Conservation (phyloP, 1,284 basidiomycete species). For the Trametes versicolor region DNA sequence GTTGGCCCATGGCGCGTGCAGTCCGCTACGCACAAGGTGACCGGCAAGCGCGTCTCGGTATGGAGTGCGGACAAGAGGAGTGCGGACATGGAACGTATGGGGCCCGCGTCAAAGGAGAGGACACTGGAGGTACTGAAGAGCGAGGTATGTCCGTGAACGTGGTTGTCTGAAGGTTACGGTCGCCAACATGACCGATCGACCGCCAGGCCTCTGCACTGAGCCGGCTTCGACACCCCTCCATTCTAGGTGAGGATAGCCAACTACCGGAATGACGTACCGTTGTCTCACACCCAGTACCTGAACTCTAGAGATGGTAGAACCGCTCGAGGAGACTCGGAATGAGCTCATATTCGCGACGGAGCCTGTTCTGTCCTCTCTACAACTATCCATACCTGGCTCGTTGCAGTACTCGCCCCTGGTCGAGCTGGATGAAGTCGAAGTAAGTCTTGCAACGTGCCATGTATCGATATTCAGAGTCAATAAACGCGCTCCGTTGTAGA, state of each 20-base stretch:
- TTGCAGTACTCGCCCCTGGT: conserved; percentile 64
- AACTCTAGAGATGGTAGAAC: conserved; percentile 91
- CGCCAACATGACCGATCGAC: conserved; percentile 22
- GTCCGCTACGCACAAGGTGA: conserved; percentile 86
- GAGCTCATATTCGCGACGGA: conserved; percentile 96
- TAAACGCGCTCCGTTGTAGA: conserved; percentile 56
- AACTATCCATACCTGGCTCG: conserved; percentile 75
- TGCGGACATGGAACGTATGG: conserved; percentile 77
- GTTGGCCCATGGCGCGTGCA: conserved; percentile 93
- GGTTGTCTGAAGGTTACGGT: conserved; percentile 7
- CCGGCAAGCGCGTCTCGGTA: conserved; percentile 86
- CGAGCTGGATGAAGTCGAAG: conserved; percentile 92
- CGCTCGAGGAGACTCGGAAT: conserved; percentile 92
- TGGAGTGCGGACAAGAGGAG: conserved; percentile 90
- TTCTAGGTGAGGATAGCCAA: conserved; percentile 72
- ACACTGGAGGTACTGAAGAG: conserved; percentile 86
- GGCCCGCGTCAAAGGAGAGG: conserved; percentile 70
- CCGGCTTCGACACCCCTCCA: conserved; percentile 91
- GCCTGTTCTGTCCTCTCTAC: conserved; percentile 81
- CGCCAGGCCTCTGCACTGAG: conserved; percentile 86
- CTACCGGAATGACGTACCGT: neutral
- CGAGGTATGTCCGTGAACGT: conserved; percentile 68
- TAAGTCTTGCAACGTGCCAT: conserved; percentile 44
- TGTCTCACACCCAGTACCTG: conserved; percentile 11
- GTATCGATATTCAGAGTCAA: neutral